phyloP scores from a whole-genome alignment of 352 stramenopile species.

The Peronospora destructor region DNA sequence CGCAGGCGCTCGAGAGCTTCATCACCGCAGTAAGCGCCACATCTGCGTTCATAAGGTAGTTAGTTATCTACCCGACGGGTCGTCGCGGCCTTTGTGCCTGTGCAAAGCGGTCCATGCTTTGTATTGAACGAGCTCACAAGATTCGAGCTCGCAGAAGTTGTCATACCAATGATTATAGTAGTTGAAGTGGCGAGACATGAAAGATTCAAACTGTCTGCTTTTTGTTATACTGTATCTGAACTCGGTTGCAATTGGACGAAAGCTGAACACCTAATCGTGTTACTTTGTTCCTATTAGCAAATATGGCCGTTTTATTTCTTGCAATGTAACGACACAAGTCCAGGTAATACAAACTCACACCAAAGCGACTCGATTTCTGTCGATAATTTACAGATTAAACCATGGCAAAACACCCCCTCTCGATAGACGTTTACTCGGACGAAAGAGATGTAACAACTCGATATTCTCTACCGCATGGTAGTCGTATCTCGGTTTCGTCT shows the following conservation, averaged over 20 bases:
- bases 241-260: slow-evolving; percentile 21
- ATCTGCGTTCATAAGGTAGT: no score
- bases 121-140: slow-evolving; percentile 34
- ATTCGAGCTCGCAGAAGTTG: no score
- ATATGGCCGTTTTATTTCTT: slow-evolving; percentile 7
- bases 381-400: no score
- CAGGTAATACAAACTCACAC: no score
- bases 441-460: neutral
- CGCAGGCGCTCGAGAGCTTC: slow-evolving; percentile 21
- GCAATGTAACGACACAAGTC: neutral
- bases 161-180: no score
- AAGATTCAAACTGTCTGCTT: no score
- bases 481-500: slow-evolving; percentile 13
- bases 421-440: neutral
- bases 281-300: slow-evolving; percentile 8
- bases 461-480: neutral
- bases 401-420: slow-evolving; percentile 11
- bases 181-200: no score
- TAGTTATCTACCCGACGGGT: no score
- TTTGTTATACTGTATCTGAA: neutral
- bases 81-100: no score
- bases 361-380: no score
- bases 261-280: neutral
- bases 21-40: no score
- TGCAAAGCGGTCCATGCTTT: slow-evolving; percentile 24